phyloP scores from a whole-genome alignment of 2,329 filamentous ascomycete species.

The Pseudogymnoascus sp. region DNA sequence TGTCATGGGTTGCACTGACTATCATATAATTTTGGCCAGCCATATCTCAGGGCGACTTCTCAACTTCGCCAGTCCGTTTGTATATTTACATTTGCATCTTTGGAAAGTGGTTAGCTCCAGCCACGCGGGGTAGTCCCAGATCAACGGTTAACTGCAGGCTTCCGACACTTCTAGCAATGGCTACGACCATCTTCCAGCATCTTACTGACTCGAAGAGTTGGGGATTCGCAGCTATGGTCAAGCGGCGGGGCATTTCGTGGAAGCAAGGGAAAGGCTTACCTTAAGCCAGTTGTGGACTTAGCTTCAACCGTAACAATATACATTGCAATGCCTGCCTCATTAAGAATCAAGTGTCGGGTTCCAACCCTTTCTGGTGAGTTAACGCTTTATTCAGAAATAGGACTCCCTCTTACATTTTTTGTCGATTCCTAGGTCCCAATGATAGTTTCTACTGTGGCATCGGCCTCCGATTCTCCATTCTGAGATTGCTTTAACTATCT shows the following conservation, averaged over 20 bases:
- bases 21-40: background rate
- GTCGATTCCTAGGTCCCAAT: background rate
- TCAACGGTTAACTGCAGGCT: background rate
- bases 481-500: background rate
- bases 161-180: background rate
- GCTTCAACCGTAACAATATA: background rate
- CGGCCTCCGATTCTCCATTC: background rate
- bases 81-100: background rate
- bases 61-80: background rate
- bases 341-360: background rate
- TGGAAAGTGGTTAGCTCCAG: background rate
- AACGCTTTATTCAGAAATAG: background rate
- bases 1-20: background rate
- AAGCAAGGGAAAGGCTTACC: background rate
- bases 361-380: background rate
- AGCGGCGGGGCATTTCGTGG: background rate
- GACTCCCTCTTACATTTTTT: background rate
- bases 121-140: background rate
- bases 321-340: background rate
- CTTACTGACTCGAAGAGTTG: background rate
- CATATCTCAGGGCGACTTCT: background rate
- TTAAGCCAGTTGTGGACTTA: background rate
- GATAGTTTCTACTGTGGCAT: background rate
- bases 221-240: background rate
- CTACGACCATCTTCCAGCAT: background rate